Evolutionary conservation across 139 green algal genomes (phyloP).

Genomic region (Chlamydomonas urium): DNA sequence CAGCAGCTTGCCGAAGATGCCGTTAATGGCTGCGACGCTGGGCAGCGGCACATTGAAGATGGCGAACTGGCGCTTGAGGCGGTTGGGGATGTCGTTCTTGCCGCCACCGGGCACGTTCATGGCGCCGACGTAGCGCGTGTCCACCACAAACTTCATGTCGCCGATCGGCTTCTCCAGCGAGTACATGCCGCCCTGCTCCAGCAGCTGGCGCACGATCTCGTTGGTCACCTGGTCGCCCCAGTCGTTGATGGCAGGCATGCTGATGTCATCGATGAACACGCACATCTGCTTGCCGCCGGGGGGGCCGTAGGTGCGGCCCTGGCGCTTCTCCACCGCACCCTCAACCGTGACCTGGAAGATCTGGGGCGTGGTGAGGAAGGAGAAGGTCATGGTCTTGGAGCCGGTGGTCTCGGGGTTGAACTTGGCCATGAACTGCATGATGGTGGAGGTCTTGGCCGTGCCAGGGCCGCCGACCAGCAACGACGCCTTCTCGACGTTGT

Average conservation of each 20-base stretch:
- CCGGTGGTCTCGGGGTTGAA: slow-evolving; percentile 63
- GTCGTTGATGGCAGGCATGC: slow-evolving; percentile 90
- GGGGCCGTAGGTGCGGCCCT: slow-evolving; percentile 89
- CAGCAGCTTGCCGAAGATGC: slow-evolving; percentile 86
- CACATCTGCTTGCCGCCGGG: slow-evolving; percentile 81
- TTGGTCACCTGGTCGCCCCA: slow-evolving; percentile 97
- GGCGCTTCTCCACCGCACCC: slow-evolving; percentile 85
- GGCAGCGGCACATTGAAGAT: slow-evolving; percentile 88
- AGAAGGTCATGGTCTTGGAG: slow-evolving; percentile 92
- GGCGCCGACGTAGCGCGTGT: slow-evolving; percentile 78
- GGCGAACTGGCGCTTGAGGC: slow-evolving; percentile 91
- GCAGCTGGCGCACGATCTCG: slow-evolving; percentile 91
- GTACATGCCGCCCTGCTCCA: slow-evolving; percentile 93
- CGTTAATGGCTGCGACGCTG: slow-evolving; percentile 76
- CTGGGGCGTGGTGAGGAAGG: slow-evolving; percentile 79
- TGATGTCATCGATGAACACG: slow-evolving; percentile 92
- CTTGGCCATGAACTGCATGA: slow-evolving; percentile 78
- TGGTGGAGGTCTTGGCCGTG: slow-evolving; percentile 85
- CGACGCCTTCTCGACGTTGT: slow-evolving; percentile 59
- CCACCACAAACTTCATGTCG: slow-evolving; percentile 90
- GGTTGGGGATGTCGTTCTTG: slow-evolving; percentile 93
- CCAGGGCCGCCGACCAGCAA: slow-evolving; percentile 86
- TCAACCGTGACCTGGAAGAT: slow-evolving; percentile 88
- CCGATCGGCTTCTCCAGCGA: slow-evolving; percentile 92
- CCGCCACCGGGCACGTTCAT: slow-evolving; percentile 88